Conservation (phyloP, 2,329 filamentous ascomycete genomes). For the Aspergillus novofumigatus region DNA sequence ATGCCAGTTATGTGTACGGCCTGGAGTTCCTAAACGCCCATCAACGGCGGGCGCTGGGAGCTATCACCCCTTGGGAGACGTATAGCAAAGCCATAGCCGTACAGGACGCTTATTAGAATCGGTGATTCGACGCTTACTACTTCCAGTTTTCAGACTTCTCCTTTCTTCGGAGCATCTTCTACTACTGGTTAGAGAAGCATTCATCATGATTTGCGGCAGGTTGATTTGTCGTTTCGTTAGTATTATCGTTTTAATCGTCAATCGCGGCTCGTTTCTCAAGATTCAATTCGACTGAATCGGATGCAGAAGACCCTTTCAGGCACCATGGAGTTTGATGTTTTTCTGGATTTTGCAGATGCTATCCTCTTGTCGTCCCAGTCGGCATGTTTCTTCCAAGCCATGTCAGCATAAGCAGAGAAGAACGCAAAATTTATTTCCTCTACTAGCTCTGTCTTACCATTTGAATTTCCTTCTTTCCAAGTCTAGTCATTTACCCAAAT, state of each 20-base stretch:
- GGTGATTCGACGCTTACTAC: background rate
- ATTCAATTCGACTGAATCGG: background rate
- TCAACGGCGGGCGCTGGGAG: slow-evolving; percentile 82
- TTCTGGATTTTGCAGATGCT: background rate
- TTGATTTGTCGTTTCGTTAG: background rate
- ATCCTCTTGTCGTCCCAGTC: background rate
- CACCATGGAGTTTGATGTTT: background rate
- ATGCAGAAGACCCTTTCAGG: background rate
- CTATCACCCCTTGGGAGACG: slow-evolving; percentile 79
- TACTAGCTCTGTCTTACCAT: background rate
- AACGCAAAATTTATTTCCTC: background rate
- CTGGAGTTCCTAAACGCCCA: slow-evolving; percentile 83
- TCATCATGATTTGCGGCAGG: background rate
- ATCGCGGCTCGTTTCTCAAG: background rate
- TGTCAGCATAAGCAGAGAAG: background rate
- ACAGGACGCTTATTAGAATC: slow-evolving; percentile 19
- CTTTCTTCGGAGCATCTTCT: background rate
- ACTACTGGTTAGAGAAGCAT: background rate
- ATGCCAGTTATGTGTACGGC: slow-evolving; percentile 94
- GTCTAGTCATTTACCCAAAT: background rate
- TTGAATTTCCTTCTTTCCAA: background rate
- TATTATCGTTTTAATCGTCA: background rate
- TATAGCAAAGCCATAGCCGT: slow-evolving; percentile 63
- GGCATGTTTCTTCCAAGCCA: background rate
- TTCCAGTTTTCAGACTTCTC: background rate